Conservation (phyloP, 495 filamentous ascomycete species). For the Parathielavia hyrcaniae region DNA sequence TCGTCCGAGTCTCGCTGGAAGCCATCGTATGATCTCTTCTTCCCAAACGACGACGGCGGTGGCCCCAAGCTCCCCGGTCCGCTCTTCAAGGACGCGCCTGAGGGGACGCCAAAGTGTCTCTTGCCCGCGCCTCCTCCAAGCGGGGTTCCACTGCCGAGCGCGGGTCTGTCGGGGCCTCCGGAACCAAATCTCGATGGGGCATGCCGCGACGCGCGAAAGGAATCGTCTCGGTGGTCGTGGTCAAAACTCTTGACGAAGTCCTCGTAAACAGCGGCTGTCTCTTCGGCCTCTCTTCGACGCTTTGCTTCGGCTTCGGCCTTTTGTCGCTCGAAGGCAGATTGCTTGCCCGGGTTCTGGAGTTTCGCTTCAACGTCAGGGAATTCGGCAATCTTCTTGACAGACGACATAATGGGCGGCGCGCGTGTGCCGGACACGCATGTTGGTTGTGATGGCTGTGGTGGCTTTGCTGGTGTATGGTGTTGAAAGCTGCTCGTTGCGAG, state of each 20-base stretch:
- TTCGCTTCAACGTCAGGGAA: constrained; percentile 84
- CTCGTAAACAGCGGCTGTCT: constrained; percentile 83
- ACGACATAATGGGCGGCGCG: constrained; percentile 33
- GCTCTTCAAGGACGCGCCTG: constrained; percentile 45
- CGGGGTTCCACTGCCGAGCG: constrained; percentile 33
- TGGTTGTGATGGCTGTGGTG: constrained; percentile 1
- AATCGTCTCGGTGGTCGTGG: constrained; percentile 51
- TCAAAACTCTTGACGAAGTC: constrained; percentile 90
- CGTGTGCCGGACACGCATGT: constrained; percentile 18
- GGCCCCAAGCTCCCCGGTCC: constrained; percentile 74
- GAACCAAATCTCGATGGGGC: constrained; percentile 33
- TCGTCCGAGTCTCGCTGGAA: constrained; percentile 35
- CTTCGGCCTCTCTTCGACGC: constrained; percentile 74
- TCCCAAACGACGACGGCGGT: constrained; percentile 45
- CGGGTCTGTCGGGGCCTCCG: constrained; percentile 32
- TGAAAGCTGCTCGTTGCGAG: background rate
- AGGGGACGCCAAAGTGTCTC: constrained; percentile 42
- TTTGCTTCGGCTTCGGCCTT: constrained; percentile 93
- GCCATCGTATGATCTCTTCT: constrained; percentile 44
- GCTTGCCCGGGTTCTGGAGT: constrained; percentile 74
- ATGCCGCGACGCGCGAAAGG: constrained; percentile 9
- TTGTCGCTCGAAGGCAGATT: constrained; percentile 86
- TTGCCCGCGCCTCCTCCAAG: constrained; percentile 39
- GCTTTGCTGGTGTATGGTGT: background rate
- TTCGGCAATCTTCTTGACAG: constrained; percentile 42